phyloP scores from a whole-genome alignment of 2,329 filamentous ascomycete species.

The Aspergillus quadrilineatus region DNA sequence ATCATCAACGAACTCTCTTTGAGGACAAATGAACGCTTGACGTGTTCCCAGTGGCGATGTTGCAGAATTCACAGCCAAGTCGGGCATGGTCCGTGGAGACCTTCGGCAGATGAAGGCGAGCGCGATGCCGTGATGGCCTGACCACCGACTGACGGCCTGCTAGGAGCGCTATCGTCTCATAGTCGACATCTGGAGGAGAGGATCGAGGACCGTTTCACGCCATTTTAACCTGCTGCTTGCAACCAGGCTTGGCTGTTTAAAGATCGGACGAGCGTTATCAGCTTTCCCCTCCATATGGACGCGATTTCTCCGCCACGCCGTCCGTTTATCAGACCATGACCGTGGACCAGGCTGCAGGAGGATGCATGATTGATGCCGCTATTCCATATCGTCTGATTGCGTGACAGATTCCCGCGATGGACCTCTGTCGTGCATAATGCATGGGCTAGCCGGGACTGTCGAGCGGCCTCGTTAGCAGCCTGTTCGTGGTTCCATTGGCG shows the following conservation, averaged over 20 bases:
- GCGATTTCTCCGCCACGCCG: background rate
- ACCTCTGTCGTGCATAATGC: slow-evolving; percentile 17
- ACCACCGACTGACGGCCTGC: background rate
- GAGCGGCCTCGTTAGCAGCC: background rate
- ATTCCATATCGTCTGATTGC: slow-evolving; percentile 5
- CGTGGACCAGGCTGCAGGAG: background rate
- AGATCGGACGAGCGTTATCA: background rate
- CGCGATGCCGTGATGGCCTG: background rate
- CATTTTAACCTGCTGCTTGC: background rate
- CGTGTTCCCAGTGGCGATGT: background rate
- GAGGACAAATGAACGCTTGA: background rate
- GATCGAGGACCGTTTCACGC: background rate
- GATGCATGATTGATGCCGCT: slow-evolving; percentile 20
- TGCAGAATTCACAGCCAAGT: background rate
- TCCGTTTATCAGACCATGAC: background rate
- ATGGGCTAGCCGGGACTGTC: slow-evolving; percentile 8
- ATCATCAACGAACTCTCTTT: background rate
- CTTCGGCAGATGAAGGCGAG: background rate
- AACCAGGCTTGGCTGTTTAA: background rate
- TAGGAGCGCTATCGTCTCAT: background rate
- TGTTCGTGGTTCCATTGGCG: slow-evolving; percentile 10
- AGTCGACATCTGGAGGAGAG: background rate
- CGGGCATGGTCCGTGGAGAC: background rate
- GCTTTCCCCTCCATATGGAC: background rate
- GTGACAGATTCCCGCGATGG: background rate